Base-by-base conservation (phyloP, 2,329 filamentous ascomycete genomes). In the Exserohilum turcica region DNA sequence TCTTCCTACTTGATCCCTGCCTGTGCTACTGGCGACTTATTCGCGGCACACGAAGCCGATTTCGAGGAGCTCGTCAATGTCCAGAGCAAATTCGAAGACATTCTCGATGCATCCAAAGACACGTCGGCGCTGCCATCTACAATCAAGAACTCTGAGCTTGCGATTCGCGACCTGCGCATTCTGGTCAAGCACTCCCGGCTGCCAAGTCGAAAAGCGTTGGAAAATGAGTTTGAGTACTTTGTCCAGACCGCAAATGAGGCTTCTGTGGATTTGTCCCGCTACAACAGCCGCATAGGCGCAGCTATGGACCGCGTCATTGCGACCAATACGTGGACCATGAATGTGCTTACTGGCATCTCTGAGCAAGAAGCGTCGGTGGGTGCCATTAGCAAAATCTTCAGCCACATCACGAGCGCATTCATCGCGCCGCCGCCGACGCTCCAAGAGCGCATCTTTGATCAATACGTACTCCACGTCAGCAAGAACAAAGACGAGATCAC, bases 111-210 rank as follows among this genome's bases (percentile, higher is more conserved):
- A 53, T 85, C 84, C 13, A 82, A 85, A 1, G 81, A 86, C 18
- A 84, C 86, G 1, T 84, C 86, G 1, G 85, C 84, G 1, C 76
- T 94, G 3, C 90, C 90, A 0, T 79, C 89, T 61, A 88, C 91
- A 62, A 92, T 94, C 86, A 92, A 91, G 76, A 83, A 85, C 8
- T 86, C 87, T 2, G 89, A 93, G 72, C 80, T 85, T 2, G 86
- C 87, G 1, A 86, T 94, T 31, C 84, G 90, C 35, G 90, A 92
- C 64, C 76, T 94, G 19, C 84, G 88, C 28, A 87, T 85, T 21
- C 80, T 92, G 38, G 88, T 95, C 29, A 81, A 84, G 33, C 86
- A 87, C 74, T 91, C 87, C 61, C 81, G 84, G 18, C 78, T 94
- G 0, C 84, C 85, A 21, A 84, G 84, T 10, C 84, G 84, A 27